Evolutionary conservation across 2,329 filamentous ascomycete genomes (phyloP), one percentile per base, ranked within the genome.

Genomic region (Colletotrichum tabaci): DNA sequence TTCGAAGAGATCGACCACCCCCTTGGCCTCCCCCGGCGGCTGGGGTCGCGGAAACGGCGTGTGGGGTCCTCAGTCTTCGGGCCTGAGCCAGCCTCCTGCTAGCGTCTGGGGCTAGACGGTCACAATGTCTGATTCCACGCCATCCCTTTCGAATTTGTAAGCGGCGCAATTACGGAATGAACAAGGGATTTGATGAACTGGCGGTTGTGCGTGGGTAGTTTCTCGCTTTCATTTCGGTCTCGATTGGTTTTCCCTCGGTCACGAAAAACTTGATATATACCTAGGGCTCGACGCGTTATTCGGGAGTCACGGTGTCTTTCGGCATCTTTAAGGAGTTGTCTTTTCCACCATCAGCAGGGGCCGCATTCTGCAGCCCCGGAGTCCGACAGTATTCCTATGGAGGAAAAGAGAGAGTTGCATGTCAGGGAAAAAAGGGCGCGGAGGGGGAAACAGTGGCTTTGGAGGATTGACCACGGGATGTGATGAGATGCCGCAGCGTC

Each of bases 21-120:
- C 96, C 65, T 88, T 98, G 40, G 92, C 95, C n/a, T 97, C 95
- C n/a, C 95, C 95, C 15, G 86, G 92, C 21, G 90, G 91, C 72
- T 98, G 95, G 95, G 91, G 93, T 66, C 92, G 91, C 79, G 92
- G 93, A 75, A 92, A 91, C 75, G 92, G 91, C 49, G 94, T 96
- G 56, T 98, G 95, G 95, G 93, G 94, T 71, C 72, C 72, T 47
- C 92, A 91, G 78, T 94, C 93, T 78, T 93, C 91, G 75, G 90
- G 91, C 61, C 90, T 97, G 73, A 94, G 95, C 75, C 66, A 73
- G 47, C 93, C 95, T 73, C 94, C 97, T 81, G 95, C 95, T 75
- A 97, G 94, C 75, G 96, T 98, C 76, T 98, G 95, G 95, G 95
- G 95, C 77, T 98, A 91, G 74, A 67, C 42, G 57, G 52, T 18